These are phyloP conservation scores for Talaromyces adpressus DNA, from an alignment of 495 filamentous ascomycete genomes.

Conservation along the genomic window DNA sequence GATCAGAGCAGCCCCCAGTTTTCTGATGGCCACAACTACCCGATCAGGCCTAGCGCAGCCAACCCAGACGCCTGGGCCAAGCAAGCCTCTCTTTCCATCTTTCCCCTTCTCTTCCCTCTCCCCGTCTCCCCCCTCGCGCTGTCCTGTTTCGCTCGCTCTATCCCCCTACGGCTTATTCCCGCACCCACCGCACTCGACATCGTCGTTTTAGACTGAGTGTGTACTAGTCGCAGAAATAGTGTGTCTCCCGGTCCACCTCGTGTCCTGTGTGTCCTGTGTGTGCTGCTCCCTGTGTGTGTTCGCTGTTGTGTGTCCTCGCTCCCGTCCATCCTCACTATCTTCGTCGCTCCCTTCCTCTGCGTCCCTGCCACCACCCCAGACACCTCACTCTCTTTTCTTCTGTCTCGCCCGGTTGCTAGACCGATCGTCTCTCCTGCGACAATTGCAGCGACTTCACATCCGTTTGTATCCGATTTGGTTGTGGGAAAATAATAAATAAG, in stretches of 20 bases:
- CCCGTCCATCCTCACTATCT: background rate
- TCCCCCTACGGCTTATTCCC: background rate
- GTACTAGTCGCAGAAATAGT: background rate
- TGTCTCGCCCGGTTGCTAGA: conserved; percentile 13
- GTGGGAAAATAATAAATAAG: background rate
- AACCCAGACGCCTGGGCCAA: background rate
- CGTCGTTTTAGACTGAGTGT: background rate
- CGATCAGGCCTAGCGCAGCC: background rate
- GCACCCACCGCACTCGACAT: background rate
- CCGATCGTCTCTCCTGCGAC: conserved; percentile 1
- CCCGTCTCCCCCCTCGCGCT: background rate
- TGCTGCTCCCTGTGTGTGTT: background rate
- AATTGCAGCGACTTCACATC: background rate
- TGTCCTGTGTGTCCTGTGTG: background rate
- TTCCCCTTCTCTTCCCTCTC: background rate
- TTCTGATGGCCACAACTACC: background rate
- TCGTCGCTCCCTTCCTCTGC: conserved; percentile 4
- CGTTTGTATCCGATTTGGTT: background rate
- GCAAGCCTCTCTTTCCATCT: background rate
- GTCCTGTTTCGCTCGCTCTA: background rate
- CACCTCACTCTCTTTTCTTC: conserved; percentile 19
- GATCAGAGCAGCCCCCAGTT: background rate
- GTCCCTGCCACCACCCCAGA: background rate
- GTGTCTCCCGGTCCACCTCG: background rate
- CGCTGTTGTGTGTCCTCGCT: background rate